phyloP scores from a whole-genome alignment of 768 basidiomycete species.

The Lactarius pseudohatsudake region DNA sequence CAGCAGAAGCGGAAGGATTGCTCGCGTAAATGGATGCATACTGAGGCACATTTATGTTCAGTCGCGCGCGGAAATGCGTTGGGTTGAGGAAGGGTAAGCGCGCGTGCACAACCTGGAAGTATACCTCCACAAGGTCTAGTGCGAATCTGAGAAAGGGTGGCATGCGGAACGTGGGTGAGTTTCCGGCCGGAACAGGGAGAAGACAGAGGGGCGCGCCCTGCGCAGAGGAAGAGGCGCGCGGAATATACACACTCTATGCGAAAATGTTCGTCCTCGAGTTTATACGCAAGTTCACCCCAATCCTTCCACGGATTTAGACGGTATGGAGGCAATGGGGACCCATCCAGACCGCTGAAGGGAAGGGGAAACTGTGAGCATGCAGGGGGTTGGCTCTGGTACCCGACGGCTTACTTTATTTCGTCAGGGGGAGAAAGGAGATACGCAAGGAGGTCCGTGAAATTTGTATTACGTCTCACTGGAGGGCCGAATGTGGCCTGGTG shows the following conservation, averaged over 20 bases:
- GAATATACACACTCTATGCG: slow-evolving; percentile 73
- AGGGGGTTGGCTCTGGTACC: background rate
- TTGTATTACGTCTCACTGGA: slow-evolving; percentile 54
- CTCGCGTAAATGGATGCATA: slow-evolving; percentile 31
- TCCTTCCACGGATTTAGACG: slow-evolving; percentile 48
- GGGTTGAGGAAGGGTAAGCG: slow-evolving; percentile 87
- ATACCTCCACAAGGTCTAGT: slow-evolving; percentile 91
- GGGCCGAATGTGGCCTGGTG: slow-evolving; percentile 37
- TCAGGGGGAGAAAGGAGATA: slow-evolving; percentile 80
- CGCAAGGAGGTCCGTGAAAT: slow-evolving; percentile 63
- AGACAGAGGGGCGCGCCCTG: background rate
- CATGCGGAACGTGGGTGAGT: slow-evolving; percentile 23
- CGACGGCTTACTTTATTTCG: slow-evolving; percentile 38
- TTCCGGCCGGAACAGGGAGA: slow-evolving; percentile 19
- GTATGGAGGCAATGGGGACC: slow-evolving; percentile 20
- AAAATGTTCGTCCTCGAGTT: slow-evolving; percentile 70
- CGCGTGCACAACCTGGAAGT: slow-evolving; percentile 89
- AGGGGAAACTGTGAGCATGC: background rate
- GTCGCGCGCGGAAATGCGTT: slow-evolving; percentile 70
- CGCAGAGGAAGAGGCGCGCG: slow-evolving; percentile 1
- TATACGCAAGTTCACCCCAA: slow-evolving; percentile 75
- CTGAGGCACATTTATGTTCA: slow-evolving; percentile 37
- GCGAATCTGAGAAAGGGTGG: slow-evolving; percentile 64
- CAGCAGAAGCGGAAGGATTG: slow-evolving; percentile 3
- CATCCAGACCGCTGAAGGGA: slow-evolving; percentile 17